Conservation (phyloP, 139 green algal genomes). For the Asterochloris sp. region DNA sequence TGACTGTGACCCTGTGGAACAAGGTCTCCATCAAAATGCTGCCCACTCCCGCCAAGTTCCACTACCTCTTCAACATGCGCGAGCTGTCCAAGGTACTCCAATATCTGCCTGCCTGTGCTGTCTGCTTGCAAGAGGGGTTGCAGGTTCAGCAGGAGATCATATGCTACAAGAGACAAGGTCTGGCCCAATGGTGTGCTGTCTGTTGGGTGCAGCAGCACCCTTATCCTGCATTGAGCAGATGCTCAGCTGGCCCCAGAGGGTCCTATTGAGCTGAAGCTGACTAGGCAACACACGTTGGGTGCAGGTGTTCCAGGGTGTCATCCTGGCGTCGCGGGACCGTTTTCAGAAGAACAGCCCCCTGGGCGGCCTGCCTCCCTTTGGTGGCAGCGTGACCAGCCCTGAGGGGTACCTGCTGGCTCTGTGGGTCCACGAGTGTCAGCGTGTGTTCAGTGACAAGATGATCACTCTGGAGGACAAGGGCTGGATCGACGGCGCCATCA, state of each 20-base stretch:
- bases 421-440: constrained; percentile 91
- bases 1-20: constrained; percentile 84
- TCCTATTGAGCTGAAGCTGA: not conserved
- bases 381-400: constrained; percentile 61
- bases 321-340: constrained; percentile 64
- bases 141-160: too few relatives aligned
- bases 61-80: constrained; percentile 97
- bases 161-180: too few relatives aligned
- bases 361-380: constrained; percentile 41
- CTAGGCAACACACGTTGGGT: not conserved
- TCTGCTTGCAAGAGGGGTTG: too few relatives aligned
- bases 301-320: constrained; percentile 73
- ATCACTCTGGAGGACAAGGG: constrained; percentile 80
- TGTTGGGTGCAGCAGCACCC: too few relatives aligned
- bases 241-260: not conserved
- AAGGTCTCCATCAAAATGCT: constrained; percentile 80
- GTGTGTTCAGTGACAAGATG: constrained; percentile 93
- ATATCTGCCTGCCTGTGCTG: not conserved
- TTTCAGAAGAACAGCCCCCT: constrained; percentile 33
- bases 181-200: too few relatives aligned
- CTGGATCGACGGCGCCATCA: constrained; percentile 72
- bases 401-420: constrained; percentile 86
- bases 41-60: constrained; percentile 92
- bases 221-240: too few relatives aligned
- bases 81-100: constrained; percentile 83